Conservation (phyloP, 108 stramenopile genomes). For the Nitzschia sp. region DNA sequence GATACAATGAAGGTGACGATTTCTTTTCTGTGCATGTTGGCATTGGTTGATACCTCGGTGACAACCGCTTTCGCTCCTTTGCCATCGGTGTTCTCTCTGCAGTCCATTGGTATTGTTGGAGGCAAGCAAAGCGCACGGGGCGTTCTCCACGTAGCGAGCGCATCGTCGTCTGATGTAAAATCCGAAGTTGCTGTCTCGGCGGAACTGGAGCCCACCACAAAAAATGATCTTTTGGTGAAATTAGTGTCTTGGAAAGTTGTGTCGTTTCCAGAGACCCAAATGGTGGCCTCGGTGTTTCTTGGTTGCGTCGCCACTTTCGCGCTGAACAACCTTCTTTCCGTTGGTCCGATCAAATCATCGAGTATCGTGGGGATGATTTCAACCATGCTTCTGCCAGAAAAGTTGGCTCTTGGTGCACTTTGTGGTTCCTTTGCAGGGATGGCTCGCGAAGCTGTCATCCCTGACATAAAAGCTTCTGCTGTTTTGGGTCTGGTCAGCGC, state of each 20-base stretch:
- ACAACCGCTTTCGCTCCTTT: background rate
- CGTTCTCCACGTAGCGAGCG: background rate
- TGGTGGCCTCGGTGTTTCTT: constrained; percentile 4
- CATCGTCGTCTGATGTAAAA: background rate
- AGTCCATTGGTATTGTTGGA: background rate
- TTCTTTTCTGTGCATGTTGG: background rate
- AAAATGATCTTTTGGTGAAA: background rate
- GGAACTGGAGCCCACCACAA: background rate
- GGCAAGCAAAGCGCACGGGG: background rate
- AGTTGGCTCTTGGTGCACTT: constrained; percentile 13
- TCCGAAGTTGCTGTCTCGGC: background rate
- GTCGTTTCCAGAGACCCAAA: background rate
- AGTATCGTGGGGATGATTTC: constrained; percentile 2
- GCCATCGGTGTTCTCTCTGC: background rate
- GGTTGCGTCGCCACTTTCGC: constrained; percentile 14
- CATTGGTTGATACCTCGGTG: background rate
- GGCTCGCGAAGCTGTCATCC: constrained; percentile 22
- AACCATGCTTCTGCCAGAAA: constrained; percentile 1
- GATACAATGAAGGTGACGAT: too few species aligned
- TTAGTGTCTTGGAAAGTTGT: background rate
- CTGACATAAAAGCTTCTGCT: background rate
- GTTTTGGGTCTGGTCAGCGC: constrained; percentile 16
- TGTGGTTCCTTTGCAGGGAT: constrained; percentile 25
- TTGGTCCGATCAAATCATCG: constrained; percentile 11
- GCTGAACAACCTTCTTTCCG: constrained; percentile 14